Conservation (phyloP, 345 rosid species). For the Populus euphratica region DNA sequence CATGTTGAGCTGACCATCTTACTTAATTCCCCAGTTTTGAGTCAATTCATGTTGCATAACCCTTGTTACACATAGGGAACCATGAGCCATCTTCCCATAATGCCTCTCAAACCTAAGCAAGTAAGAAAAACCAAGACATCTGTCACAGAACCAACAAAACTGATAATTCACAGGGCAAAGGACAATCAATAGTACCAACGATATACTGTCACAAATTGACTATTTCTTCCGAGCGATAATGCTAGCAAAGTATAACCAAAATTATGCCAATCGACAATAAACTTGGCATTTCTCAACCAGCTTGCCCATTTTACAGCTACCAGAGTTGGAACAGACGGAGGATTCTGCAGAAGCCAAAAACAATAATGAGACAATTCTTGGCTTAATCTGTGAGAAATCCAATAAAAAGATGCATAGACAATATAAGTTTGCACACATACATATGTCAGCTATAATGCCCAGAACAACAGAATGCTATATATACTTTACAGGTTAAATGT, state of each 20-base stretch:
- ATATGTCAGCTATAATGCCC: no score
- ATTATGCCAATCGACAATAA: conserved; percentile 94
- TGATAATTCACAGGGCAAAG: conserved; percentile 10
- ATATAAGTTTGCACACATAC: not conserved
- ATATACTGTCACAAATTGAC: conserved; percentile 67
- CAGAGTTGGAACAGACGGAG: conserved; percentile 91
- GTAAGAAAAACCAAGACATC: conserved; percentile 13
- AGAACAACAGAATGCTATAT: no score
- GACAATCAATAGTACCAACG: conserved; percentile 49
- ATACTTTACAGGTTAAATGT: no score
- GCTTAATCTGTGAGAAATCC: not conserved
- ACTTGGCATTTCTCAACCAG: conserved; percentile 61
- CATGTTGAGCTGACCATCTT: conserved; percentile 36
- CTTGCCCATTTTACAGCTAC: conserved; percentile 92
- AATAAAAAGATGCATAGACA: not conserved
- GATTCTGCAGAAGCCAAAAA: conserved; percentile 56
- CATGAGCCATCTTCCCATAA: conserved; percentile 84
- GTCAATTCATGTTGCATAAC: conserved; percentile 98
- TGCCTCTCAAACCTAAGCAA: conserved; percentile 65
- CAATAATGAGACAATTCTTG: not conserved
- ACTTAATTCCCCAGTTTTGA: conserved; percentile 96
- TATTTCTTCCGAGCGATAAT: conserved; percentile 83
- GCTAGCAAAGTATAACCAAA: conserved; percentile 91
- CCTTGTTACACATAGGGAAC: conserved; percentile 79
- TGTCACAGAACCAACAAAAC: not conserved